These are phyloP conservation scores for Coccomyxa sp. DNA, from an alignment of 139 green algal genomes.

Conservation along the genomic window DNA sequence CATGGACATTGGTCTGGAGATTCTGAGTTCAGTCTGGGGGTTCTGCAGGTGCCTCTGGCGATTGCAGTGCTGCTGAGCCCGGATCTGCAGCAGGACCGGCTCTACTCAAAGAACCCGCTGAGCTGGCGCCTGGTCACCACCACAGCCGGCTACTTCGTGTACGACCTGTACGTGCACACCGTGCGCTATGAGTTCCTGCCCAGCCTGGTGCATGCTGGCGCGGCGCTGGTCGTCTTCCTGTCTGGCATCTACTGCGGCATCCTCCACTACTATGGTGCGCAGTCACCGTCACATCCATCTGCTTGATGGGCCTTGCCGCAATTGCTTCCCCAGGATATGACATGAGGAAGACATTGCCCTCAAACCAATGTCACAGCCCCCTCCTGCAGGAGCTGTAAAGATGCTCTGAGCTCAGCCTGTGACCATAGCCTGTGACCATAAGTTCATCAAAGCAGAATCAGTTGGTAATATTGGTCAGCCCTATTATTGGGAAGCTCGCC, in stretches of 20 bases:
- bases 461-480: background rate
- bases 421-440: background rate
- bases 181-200: slow-evolving; percentile 6
- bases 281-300: background rate
- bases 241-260: slow-evolving; percentile 3
- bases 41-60: slow-evolving; percentile 12
- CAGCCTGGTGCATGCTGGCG: slow-evolving; percentile 31
- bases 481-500: no score
- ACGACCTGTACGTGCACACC: slow-evolving; percentile 4
- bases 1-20: no score
- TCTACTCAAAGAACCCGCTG: slow-evolving; percentile 4
- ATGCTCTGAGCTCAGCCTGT: background rate
- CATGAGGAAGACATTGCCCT: no score
- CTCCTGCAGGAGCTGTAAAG: background rate
- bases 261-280: slow-evolving; percentile 25
- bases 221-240: slow-evolving; percentile 23
- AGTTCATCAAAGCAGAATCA: background rate
- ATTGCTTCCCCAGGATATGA: no score
- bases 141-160: slow-evolving; percentile 23
- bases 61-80: slow-evolving; percentile 1
- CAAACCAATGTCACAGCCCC: background rate
- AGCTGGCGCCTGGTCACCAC: slow-evolving; percentile 6
- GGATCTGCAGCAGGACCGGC: slow-evolving; percentile 4
- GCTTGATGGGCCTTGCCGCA: no score
- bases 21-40: no score